Percentiles rank a stretch among this genome's conserved stretches.
Evolutionary conservation across 306 rosid species (phyloP).

Genomic region (Lotus japonicus): DNA sequence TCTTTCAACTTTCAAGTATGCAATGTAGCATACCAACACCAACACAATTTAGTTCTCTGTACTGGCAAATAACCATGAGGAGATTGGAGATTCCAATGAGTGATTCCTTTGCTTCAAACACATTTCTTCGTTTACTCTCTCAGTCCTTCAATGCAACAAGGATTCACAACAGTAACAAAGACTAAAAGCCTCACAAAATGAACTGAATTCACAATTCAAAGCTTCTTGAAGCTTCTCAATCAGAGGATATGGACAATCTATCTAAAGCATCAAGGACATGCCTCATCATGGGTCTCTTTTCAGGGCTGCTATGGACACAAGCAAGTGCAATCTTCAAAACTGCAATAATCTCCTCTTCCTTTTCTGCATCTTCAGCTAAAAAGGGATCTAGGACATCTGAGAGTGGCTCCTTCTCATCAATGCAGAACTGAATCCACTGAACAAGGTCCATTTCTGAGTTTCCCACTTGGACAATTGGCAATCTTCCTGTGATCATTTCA

Average conservation of each 20-base stretch:
- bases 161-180: not conserved
- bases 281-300: constrained; percentile 60
- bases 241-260: constrained; percentile 37
- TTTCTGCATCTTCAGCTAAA: constrained; percentile 45
- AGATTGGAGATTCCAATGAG: not conserved
- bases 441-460: constrained; percentile 70
- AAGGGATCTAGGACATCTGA: constrained; percentile 53
- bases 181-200: constrained; percentile 2
- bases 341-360: constrained; percentile 56
- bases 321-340: constrained; percentile 72
- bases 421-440: constrained; percentile 67
- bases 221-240: constrained; percentile 15
- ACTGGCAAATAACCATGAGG: not conserved
- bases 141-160: not conserved
- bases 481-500: constrained; percentile 60
- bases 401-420: constrained; percentile 73
- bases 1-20: constrained; percentile 7
- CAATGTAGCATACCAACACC: constrained; percentile 12
- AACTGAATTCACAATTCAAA: constrained; percentile 4
- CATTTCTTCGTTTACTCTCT: not conserved
- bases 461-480: constrained; percentile 54
- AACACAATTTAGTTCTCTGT: too few species aligned
- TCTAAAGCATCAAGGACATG: constrained; percentile 53
- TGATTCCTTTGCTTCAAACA: not conserved
- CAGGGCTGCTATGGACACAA: constrained; percentile 59